Percentiles rank a stretch among this genome's conserved stretches.
These are phyloP conservation scores for Protomyces inouyei DNA, from an alignment of 1,139 yeast genomes.

Conservation along the genomic window DNA sequence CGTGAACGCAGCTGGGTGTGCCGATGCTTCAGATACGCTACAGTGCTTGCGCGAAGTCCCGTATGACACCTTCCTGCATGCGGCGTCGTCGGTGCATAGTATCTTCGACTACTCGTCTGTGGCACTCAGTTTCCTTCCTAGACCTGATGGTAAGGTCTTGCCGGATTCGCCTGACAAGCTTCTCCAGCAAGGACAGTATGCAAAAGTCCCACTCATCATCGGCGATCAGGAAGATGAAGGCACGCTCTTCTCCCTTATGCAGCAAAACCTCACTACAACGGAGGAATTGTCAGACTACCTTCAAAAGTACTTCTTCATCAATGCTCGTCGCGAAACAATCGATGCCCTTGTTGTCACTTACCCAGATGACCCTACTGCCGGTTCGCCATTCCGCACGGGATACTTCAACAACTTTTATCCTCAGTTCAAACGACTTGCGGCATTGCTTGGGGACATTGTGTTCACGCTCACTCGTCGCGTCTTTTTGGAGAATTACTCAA, in stretches of 20 bases:
- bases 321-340: not conserved
- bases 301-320: not conserved
- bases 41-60: not conserved
- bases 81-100: not conserved
- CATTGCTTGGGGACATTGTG: not conserved
- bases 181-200: not conserved
- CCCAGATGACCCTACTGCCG: not conserved
- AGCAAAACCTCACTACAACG: not conserved
- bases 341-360: not conserved
- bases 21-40: not conserved
- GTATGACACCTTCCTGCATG: not conserved
- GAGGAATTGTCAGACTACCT: not conserved
- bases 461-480: not conserved
- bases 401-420: not conserved
- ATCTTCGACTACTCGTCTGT: not conserved
- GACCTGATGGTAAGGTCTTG: not conserved
- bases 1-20: not conserved
- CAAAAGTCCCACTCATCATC: not conserved
- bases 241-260: not conserved
- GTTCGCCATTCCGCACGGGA: conserved; percentile 1
- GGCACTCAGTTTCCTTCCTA: not conserved
- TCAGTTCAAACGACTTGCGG: not conserved
- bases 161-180: not conserved
- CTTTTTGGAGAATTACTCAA: not conserved
- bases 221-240: conserved; percentile 6